A percentile compares a stretch with the other conserved stretches of the same genome.
Conservation (phyloP, 805 yeast species). For the Phaffomyces thermotolerans region DNA sequence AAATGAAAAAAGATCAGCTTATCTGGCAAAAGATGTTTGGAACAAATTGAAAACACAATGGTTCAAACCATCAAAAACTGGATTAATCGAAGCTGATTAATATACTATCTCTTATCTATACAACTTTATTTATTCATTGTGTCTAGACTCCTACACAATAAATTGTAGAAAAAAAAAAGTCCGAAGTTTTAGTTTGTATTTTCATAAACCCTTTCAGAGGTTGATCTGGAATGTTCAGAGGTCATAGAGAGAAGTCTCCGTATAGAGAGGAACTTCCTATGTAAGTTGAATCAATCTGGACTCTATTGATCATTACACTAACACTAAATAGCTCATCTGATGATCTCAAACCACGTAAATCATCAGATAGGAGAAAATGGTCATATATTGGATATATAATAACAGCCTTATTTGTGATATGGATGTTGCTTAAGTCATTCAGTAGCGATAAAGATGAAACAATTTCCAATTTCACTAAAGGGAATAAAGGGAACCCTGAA, state of each 20-base stretch:
- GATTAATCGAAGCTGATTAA: constrained; percentile 15
- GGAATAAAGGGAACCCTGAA: constrained; percentile 24
- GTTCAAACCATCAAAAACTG: constrained; percentile 57
- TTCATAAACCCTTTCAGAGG: background rate
- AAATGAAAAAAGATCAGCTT: constrained; percentile 39
- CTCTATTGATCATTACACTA: background rate
- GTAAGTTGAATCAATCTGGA: constrained; percentile 20
- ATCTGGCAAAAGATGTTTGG: constrained; percentile 65
- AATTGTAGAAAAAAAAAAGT: too few species aligned
- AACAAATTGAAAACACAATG: constrained; percentile 45
- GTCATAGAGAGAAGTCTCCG: constrained; percentile 26
- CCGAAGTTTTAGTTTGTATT: background rate
- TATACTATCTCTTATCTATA: too few species aligned
- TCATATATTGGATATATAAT: background rate
- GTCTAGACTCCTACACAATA: too few species aligned
- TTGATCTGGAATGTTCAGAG: constrained; percentile 8
- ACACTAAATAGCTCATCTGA: constrained; percentile 22
- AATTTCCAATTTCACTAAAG: constrained; percentile 9
- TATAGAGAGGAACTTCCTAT: constrained; percentile 43
- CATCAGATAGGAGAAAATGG: background rate
- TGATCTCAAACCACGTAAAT: constrained; percentile 22
- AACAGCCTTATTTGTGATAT: background rate
- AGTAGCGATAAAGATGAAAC: background rate
- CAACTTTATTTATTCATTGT: too few species aligned
- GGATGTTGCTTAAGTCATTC: background rate